These are phyloP conservation scores for Microbotryum violaceum DNA, from an alignment of 1,284 basidiomycete genomes.

Conservation along the genomic window DNA sequence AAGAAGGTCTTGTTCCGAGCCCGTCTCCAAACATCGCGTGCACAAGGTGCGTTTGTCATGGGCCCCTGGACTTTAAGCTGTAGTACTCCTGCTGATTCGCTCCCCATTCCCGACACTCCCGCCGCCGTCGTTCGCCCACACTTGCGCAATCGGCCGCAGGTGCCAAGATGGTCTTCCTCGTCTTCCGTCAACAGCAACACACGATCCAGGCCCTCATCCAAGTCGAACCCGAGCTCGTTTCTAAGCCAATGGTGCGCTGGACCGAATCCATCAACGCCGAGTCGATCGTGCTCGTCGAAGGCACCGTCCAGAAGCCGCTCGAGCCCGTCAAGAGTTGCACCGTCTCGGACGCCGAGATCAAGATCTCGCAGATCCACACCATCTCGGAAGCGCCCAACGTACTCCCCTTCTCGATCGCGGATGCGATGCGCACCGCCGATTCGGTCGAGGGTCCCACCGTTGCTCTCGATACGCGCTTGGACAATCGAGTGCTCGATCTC, in stretches of 20 bases:
- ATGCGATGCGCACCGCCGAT: conserved; percentile 51
- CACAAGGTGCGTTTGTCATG: conserved; percentile 56
- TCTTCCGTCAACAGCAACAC: conserved; percentile 78
- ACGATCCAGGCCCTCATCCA: conserved; percentile 83
- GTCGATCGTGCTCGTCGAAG: conserved; percentile 86
- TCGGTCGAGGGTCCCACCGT: conserved; percentile 45
- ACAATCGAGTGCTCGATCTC: conserved; percentile 91
- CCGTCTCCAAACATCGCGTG: conserved; percentile 82
- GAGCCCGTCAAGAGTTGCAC: conserved; percentile 86
- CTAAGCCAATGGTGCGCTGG: conserved; percentile 98
- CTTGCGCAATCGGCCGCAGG: conserved; percentile 34
- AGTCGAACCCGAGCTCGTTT: conserved; percentile 70
- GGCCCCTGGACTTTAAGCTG: background rate
- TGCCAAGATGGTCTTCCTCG: conserved; percentile 88
- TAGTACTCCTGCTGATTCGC: background rate
- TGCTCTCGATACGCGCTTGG: conserved; percentile 82
- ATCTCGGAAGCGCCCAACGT: conserved; percentile 61
- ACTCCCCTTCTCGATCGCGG: conserved; percentile 87
- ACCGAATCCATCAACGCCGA: conserved; percentile 69
- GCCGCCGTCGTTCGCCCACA: background rate
- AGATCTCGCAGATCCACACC: conserved; percentile 69
- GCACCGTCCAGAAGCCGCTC: conserved; percentile 68
- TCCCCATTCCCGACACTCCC: background rate
- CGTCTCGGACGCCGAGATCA: conserved; percentile 80
- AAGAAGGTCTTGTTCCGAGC: conserved; percentile 77